Base-by-base conservation (phyloP, 805 yeast species). In the Candida nemodendra region DNA sequence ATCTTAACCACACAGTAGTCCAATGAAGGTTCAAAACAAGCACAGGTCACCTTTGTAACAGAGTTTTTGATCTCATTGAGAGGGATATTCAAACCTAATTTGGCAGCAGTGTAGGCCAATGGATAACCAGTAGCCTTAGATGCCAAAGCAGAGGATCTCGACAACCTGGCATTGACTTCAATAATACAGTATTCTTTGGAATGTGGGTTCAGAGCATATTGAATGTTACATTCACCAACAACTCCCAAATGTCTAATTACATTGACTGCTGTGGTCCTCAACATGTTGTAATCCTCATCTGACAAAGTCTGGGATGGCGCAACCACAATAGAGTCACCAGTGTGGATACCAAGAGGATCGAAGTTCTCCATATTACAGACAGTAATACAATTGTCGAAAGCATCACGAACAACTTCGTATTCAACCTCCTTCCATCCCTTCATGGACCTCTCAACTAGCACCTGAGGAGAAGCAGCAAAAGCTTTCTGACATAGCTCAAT, bases 371-470 rank as follows among this genome's bases (percentile, higher is more conserved):
- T 91, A 71, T 91, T 91, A 78, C 99, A 91, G 47, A 91, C 99
- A 33, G 99, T 91, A 56, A 91, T 88, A 81, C 99, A 91, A 78
- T 91, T 91, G 66, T 88, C 97, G 55, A 80, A 84, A 35, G 95
- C 90, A 69, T 91, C 99, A 66, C 99, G 88, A 38, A 91, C 99
- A 65, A 91, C 99, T 69, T 91, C 99, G 66, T 91, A 91, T 70
- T 91, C 99, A 55, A 91, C 85, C 71, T 91, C 99, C 66, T 91
- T 91, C 99, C 99, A 91, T 48, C 99, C 99, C 71, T 93, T 93
- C 95, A 91, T 86, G 32, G 96, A 88, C 62, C 81, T 80, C 72
- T 91, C 99, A 47, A 91, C 93, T 48, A 91, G 74, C 39, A 91
- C 95, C 71, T 91, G 99, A 9, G 99, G 97, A 40, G 96, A 84